Evolutionary conservation across 331 rosid species (phyloP).

Genomic region (Spiraea crenata): DNA sequence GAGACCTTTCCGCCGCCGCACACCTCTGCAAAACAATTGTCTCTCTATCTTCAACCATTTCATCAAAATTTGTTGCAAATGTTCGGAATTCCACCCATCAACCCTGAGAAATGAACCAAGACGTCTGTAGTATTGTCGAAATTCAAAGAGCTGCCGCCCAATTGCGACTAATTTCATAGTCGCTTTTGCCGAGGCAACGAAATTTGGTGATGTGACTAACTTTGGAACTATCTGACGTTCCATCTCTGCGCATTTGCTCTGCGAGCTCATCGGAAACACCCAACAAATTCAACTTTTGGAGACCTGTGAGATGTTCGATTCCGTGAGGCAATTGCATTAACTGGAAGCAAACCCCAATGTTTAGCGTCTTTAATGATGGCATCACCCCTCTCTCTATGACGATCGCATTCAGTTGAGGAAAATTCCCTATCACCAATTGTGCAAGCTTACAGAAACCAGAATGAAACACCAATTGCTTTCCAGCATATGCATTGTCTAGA

Average conservation of each 20-base stretch:
- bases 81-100: no score
- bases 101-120: no score
- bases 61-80: no score
- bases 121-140: no score
- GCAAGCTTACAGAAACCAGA: constrained; percentile 1
- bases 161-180: no score
- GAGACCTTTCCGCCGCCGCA: no score
- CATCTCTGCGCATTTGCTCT: background rate
- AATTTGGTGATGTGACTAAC: constrained; percentile 1
- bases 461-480: background rate
- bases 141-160: no score
- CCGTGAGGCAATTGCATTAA: background rate
- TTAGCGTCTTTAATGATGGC: background rate
- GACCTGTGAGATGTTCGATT: constrained; percentile 1
- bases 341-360: background rate
- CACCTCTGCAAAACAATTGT: no score
- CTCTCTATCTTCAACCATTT: no score
- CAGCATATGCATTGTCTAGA: background rate
- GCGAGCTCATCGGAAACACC: background rate
- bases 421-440: background rate
- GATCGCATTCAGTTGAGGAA: background rate
- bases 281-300: background rate
- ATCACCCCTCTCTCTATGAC: constrained; percentile 6
- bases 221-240: background rate
- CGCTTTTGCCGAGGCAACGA: background rate